Base-by-base conservation (phyloP, 345 rosid genomes). In the Euclidium syriacum region DNA sequence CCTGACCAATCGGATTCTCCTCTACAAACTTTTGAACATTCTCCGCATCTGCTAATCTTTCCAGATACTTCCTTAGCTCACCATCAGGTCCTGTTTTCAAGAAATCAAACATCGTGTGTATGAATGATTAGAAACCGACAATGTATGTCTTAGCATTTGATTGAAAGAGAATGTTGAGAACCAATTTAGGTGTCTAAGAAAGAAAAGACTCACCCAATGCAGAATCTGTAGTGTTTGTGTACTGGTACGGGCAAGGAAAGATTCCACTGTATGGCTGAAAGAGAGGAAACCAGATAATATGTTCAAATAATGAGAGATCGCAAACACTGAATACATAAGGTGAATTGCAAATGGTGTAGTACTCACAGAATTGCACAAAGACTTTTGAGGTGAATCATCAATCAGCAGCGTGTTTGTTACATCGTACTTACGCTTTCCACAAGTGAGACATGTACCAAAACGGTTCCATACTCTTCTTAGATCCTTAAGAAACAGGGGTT, bases 331-430 rank as follows among this genome's bases (percentile, higher is more conserved):
- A 38, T 62, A 43, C 42, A 62, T n/a, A 47, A 54, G 44, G 12
- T n/a, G 54, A 18, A n/a, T 46, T 9, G 18, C 26, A 52, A 20
- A 38, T 41, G 49, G 29, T 40, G 7, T 4, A 52, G 41, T 38
- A 64, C 73, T 74, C 71, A 92, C 96, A 15, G 95, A 90, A 78
- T 92, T 92, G 60, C 83, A 83, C 73, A 92, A 73, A 20, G 95
- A 86, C 65, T 92, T 94, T 68, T 94, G 78, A 1, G 95, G 96
- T 26, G 96, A 90, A 73, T 92, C 99, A 51, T 90, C 97, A 73
- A 90, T 39, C 63, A 90, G 55, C 54, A 87, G 68, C 4, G 99
- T 94, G 74, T 94, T 90, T 46, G 85, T 74, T 72, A 84, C 87
- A 65, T 84, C 70, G 38, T 76, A 94, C 64, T 74, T 72, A 24